Evolutionary conservation across 441 rosid genomes (phyloP).

Genomic region (Flueggea neowawraea): DNA sequence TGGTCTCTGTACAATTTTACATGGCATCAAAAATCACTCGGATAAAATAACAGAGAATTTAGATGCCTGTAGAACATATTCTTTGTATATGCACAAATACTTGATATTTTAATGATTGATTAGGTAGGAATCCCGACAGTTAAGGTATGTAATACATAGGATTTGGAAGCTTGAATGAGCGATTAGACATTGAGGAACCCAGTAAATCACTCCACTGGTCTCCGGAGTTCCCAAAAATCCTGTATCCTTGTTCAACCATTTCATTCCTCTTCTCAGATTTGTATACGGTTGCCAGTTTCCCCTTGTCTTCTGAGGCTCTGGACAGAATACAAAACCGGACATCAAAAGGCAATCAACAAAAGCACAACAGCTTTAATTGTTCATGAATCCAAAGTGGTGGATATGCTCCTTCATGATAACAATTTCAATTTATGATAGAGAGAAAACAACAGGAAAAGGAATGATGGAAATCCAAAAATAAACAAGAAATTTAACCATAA

Average conservation of each 20-base stretch:
- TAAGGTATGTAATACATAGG: constrained; percentile 85
- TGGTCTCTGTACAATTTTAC: neutral
- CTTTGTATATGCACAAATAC: neutral
- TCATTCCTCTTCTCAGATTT: constrained; percentile 80
- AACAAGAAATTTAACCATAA: too few species aligned
- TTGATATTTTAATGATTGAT: neutral
- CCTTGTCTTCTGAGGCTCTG: constrained; percentile 52
- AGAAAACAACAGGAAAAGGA: too few species aligned
- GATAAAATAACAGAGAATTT: constrained; percentile 3
- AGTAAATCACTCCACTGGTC: constrained; percentile 96
- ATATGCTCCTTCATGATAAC: too few species aligned
- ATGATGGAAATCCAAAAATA: too few species aligned
- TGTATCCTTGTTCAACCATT: constrained; percentile 65
- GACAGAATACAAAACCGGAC: constrained; percentile 1
- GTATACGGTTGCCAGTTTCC: constrained; percentile 54
- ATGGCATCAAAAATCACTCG: constrained; percentile 3
- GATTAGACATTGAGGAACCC: constrained; percentile 51
- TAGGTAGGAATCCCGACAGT: neutral
- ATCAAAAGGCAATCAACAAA: neutral
- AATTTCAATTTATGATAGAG: too few species aligned
- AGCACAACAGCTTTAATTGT: neutral
- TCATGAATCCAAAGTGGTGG: neutral
- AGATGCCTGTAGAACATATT: neutral
- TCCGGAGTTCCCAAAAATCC: constrained; percentile 83
- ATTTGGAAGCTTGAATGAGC: constrained; percentile 88